phyloP scores from a whole-genome alignment of 805 yeast genomes.

The Debaryomyces prosopidis region DNA sequence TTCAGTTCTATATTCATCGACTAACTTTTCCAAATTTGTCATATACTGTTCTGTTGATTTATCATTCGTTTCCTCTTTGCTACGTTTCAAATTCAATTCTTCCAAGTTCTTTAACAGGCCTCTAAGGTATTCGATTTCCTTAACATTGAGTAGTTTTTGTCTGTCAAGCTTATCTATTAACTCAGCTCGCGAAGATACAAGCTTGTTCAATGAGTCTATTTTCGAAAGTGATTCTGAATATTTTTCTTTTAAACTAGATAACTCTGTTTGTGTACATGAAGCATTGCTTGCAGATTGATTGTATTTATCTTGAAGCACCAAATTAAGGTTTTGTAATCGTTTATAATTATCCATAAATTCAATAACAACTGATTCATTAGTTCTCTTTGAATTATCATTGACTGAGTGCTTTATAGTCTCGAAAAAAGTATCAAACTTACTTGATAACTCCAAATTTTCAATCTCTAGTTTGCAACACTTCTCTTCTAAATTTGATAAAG shows the following conservation, averaged over 20 bases:
- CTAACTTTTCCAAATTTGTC: slow-evolving; percentile 45
- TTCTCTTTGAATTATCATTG: slow-evolving; percentile 9
- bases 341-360: slow-evolving; percentile 41
- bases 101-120: slow-evolving; percentile 55
- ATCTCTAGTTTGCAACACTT: slow-evolving; percentile 49
- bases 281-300: slow-evolving; percentile 20
- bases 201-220: slow-evolving; percentile 12
- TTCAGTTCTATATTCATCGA: slow-evolving; percentile 57
- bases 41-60: slow-evolving; percentile 37
- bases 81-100: slow-evolving; percentile 19
- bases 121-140: slow-evolving; percentile 60
- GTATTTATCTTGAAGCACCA: slow-evolving; percentile 39
- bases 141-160: slow-evolving; percentile 51
- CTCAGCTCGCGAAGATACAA: slow-evolving; percentile 13
- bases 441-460: slow-evolving; percentile 48
- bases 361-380: slow-evolving; percentile 25
- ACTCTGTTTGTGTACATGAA: slow-evolving; percentile 16
- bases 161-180: slow-evolving; percentile 44
- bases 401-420: slow-evolving; percentile 37
- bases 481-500: slow-evolving; percentile 43
- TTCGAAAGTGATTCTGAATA: slow-evolving; percentile 12
- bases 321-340: slow-evolving; percentile 27
- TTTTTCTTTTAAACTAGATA: slow-evolving; percentile 10
- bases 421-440: slow-evolving; percentile 49
- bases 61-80: slow-evolving; percentile 22